Conservation (phyloP, 1,139 yeast species). For the Zygoascus hellenicus region DNA sequence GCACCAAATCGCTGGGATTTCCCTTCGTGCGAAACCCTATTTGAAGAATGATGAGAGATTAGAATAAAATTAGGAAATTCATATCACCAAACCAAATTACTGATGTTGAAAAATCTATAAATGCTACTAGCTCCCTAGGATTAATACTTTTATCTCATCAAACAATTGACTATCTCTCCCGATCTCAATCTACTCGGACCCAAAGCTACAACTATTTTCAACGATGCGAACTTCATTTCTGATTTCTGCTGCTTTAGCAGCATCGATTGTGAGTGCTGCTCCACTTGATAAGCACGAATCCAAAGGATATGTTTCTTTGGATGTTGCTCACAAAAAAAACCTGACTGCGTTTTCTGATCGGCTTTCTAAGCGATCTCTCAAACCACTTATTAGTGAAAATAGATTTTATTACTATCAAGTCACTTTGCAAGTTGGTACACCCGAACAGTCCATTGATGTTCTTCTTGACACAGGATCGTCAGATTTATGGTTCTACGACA, state of each 20-base stretch:
- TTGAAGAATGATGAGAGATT: too few relatives aligned
- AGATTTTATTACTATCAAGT: slow-evolving; percentile 34
- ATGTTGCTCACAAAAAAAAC: slow-evolving; percentile 1
- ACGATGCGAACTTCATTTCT: not conserved
- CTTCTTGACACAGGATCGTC: slow-evolving; percentile 64
- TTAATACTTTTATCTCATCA: too few relatives aligned
- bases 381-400: not conserved
- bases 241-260: not conserved
- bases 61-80: too few relatives aligned
- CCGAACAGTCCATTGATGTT: slow-evolving; percentile 46
- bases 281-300: not conserved
- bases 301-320: not conserved
- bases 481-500: slow-evolving; percentile 53
- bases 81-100: too few relatives aligned
- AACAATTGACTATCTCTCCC: too few relatives aligned
- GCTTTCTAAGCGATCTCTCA: not conserved
- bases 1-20: too few relatives aligned
- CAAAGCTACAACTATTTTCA: not conserved
- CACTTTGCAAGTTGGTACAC: slow-evolving; percentile 48
- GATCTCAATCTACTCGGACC: too few relatives aligned
- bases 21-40: too few relatives aligned
- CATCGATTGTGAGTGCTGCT: not conserved
- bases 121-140: too few relatives aligned
- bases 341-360: not conserved
- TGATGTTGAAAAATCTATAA: too few relatives aligned